Conservation (phyloP, 495 filamentous ascomycete species). For the Penicillium maclennaniae region DNA sequence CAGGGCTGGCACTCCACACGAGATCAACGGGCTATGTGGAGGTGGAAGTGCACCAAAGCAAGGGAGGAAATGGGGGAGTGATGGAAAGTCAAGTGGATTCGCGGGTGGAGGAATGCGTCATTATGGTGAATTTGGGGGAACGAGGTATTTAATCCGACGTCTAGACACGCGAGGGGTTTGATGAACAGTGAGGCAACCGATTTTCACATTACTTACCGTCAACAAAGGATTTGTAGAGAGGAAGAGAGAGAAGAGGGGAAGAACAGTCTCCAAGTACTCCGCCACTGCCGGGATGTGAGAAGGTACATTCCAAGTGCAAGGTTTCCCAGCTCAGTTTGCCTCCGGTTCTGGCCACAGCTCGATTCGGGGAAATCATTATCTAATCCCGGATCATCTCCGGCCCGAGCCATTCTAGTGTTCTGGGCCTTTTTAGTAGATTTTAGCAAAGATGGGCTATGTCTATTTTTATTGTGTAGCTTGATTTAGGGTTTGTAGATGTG, state of each 20-base stretch:
- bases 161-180: slow-evolving; percentile 1
- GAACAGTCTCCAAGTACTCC: slow-evolving; percentile 21
- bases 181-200: not conserved
- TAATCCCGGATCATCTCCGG: slow-evolving; percentile 17
- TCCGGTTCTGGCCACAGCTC: slow-evolving; percentile 18
- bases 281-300: slow-evolving; percentile 21
- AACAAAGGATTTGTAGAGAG: not conserved
- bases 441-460: not conserved
- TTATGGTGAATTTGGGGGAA: slow-evolving; percentile 26
- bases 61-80: slow-evolving; percentile 12
- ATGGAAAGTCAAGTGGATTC: slow-evolving; percentile 14
- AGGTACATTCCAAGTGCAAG: slow-evolving; percentile 14
- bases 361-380: slow-evolving; percentile 10
- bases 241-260: slow-evolving; percentile 6
- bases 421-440: not conserved
- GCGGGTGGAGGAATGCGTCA: slow-evolving; percentile 39
- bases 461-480: not conserved
- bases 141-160: slow-evolving; percentile 12
- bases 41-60: slow-evolving; percentile 13
- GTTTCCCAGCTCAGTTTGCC: not conserved
- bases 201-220: slow-evolving; percentile 2
- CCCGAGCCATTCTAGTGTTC: slow-evolving; percentile 6
- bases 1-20: slow-evolving; percentile 23
- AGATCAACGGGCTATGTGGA: slow-evolving; percentile 20
- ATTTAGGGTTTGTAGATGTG: not conserved